Conservation (phyloP, 106 monocot genomes). For the Apostasia ramifera region DNA sequence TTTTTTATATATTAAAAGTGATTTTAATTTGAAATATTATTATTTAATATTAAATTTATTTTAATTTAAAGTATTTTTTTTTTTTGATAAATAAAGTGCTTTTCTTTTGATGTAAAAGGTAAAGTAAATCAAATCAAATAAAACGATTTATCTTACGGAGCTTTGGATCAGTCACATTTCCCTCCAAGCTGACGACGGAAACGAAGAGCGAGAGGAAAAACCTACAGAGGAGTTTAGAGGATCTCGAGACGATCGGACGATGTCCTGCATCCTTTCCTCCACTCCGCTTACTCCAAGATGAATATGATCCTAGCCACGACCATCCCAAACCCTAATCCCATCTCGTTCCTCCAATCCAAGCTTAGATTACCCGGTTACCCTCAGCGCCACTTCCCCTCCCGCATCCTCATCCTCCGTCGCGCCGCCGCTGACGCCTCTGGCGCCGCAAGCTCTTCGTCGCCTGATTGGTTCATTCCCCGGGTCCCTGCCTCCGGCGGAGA, state of each 20-base stretch:
- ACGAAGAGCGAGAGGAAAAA: background rate
- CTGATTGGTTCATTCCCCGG: constrained; percentile 66
- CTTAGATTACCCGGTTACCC: background rate
- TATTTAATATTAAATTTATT: no score
- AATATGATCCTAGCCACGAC: background rate
- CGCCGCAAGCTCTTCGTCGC: constrained; percentile 17
- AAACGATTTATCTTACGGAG: no score
- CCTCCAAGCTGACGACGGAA: background rate
- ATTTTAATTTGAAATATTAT: no score
- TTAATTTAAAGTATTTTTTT: no score
- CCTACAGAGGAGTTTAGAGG: background rate
- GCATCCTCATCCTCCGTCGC: constrained; percentile 14
- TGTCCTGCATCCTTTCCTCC: background rate
- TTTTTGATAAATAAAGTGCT: no score
- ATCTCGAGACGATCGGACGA: no score
- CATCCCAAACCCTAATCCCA: background rate
- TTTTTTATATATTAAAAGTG: no score
- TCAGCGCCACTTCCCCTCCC: background rate
- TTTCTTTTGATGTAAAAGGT: no score
- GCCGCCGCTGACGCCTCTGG: constrained; percentile 30
- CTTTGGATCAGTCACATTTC: background rate
- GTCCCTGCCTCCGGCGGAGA: background rate
- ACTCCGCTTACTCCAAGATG: background rate
- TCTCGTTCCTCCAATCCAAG: constrained; percentile 2
- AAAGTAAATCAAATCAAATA: no score